Conservation (phyloP, 306 rosid genomes). For the Lathyrus sativus region DNA sequence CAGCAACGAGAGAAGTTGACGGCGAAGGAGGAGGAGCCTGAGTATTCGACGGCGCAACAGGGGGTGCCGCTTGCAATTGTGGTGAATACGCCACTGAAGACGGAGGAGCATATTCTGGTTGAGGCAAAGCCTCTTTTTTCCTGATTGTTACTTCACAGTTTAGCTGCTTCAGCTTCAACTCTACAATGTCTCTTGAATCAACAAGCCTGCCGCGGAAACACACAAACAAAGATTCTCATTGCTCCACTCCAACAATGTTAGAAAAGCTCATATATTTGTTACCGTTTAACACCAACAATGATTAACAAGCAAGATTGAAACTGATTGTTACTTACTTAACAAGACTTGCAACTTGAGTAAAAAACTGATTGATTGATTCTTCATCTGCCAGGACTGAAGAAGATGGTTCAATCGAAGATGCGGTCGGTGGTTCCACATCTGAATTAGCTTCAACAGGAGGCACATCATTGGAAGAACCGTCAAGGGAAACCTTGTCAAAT, state of each 20-base stretch:
- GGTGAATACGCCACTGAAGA: slow-evolving; percentile 43
- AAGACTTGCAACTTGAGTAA: slow-evolving; percentile 71
- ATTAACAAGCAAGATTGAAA: slow-evolving; percentile 8
- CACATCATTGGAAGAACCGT: slow-evolving; percentile 51
- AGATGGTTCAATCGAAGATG: slow-evolving; percentile 39
- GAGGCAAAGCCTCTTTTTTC: slow-evolving; percentile 76
- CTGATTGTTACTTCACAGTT: slow-evolving; percentile 69
- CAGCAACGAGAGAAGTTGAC: slow-evolving; percentile 50
- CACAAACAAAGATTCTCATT: not conserved
- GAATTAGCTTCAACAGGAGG: slow-evolving; percentile 48
- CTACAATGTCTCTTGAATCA: slow-evolving; percentile 82
- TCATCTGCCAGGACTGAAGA: slow-evolving; percentile 56
- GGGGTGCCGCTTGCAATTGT: slow-evolving; percentile 28
- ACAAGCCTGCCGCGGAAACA: slow-evolving; percentile 63
- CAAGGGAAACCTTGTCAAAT: slow-evolving; percentile 63
- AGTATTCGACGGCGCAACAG: slow-evolving; percentile 33
- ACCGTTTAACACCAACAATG: not conserved
- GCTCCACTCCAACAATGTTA: not conserved
- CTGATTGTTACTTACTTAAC: slow-evolving; percentile 53
- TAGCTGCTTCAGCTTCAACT: slow-evolving; percentile 70
- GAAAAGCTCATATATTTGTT: not conserved
- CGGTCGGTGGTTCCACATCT: slow-evolving; percentile 38
- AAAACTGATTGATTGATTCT: slow-evolving; percentile 65
- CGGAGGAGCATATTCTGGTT: slow-evolving; percentile 51
- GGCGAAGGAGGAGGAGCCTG: slow-evolving; percentile 33